A percentile compares a stretch with the other conserved stretches of the same genome.
Conservation (phyloP, 768 basidiomycete species). For the Flagelloscypha sp. region DNA sequence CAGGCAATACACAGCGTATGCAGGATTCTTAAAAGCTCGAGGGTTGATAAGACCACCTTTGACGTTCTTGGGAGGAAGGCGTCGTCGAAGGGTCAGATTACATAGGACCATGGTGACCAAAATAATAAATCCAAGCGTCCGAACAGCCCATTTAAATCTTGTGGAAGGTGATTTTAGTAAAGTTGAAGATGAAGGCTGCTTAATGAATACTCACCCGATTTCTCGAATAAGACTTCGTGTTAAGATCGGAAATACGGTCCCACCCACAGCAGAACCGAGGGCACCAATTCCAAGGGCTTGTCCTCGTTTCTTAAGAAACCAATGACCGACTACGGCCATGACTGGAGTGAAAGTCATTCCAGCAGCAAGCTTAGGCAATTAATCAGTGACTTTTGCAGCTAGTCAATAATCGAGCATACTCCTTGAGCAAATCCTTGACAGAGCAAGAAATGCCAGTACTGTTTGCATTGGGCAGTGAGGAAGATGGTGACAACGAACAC, state of each 20-base stretch:
- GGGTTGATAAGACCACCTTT: constrained; percentile 53
- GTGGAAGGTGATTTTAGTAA: too few relatives aligned
- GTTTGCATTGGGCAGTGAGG: constrained; percentile 41
- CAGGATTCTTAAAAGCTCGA: constrained; percentile 38
- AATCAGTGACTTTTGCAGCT: too few relatives aligned
- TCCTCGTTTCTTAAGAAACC: constrained; percentile 51
- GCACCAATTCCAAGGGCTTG: constrained; percentile 49
- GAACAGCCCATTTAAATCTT: constrained; percentile 69
- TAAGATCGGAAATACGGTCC: constrained; percentile 52
- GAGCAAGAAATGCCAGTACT: constrained; percentile 52
- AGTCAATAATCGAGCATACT: constrained; percentile 23
- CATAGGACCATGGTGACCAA: constrained; percentile 38
- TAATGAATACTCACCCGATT: constrained; percentile 42
- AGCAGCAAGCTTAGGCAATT: constrained; percentile 22
- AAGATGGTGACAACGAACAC: constrained; percentile 36
- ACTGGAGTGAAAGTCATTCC: constrained; percentile 47
- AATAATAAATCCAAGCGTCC: constrained; percentile 53
- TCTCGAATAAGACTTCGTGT: constrained; percentile 42
- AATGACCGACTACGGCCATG: constrained; percentile 47
- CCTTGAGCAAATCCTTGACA: constrained; percentile 47
- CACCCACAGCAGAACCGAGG: constrained; percentile 50
- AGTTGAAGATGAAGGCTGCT: too few relatives aligned
- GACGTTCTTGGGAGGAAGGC: constrained; percentile 45
- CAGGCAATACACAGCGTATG: constrained; percentile 50
- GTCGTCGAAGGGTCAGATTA: constrained; percentile 43